Conservation (phyloP, 768 basidiomycete genomes). For the Collybia mongolica region DNA sequence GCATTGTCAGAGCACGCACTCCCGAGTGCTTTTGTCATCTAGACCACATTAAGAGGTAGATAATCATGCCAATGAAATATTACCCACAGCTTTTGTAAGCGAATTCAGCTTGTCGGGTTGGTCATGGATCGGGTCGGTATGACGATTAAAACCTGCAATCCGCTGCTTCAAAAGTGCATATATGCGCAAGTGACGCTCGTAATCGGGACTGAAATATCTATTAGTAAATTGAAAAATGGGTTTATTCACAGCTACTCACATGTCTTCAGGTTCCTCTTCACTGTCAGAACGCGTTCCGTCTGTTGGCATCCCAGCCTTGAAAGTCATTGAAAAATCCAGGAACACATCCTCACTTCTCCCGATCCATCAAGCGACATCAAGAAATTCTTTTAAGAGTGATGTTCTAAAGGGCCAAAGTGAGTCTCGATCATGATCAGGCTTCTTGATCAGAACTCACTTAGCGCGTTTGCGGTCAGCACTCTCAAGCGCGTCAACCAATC, state of each 20-base stretch:
- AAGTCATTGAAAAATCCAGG: background rate
- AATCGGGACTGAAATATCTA: background rate
- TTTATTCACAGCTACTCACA: background rate
- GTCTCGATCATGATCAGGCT: too few species aligned
- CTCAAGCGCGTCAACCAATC: too few species aligned
- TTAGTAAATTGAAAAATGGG: background rate
- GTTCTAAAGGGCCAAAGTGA: too few species aligned
- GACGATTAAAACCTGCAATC: background rate
- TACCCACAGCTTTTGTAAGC: background rate
- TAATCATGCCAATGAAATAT: background rate
- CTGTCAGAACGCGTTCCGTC: background rate
- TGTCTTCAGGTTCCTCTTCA: background rate
- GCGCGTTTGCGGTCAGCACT: too few species aligned
- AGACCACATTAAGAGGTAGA: background rate
- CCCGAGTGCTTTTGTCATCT: constrained; percentile 1
- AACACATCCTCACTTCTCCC: constrained; percentile 1
- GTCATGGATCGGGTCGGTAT: background rate
- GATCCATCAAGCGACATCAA: background rate
- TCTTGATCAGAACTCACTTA: too few species aligned
- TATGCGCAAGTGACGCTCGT: background rate
- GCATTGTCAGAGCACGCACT: constrained; percentile 3
- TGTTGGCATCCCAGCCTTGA: background rate
- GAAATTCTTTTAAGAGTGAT: too few species aligned
- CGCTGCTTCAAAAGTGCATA: background rate
- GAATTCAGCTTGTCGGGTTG: background rate